A percentile compares a stretch with the other conserved stretches of the same genome.
Evolutionary conservation across 306 rosid species (phyloP).

Genomic region (Rosa rugosa): DNA sequence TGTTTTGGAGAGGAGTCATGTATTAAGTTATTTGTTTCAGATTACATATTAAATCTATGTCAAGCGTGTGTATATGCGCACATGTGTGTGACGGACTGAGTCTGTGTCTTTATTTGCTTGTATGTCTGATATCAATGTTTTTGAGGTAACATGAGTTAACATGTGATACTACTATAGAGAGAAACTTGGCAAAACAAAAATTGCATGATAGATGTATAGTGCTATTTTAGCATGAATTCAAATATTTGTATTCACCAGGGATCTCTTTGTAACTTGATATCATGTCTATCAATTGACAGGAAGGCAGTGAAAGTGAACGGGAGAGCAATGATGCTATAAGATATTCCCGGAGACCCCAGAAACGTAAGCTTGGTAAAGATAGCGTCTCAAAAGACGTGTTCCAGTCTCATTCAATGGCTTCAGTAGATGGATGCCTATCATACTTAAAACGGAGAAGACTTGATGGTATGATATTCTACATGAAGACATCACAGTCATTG

Average conservation of each 20-base stretch:
- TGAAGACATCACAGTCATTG: background rate
- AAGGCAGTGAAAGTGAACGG: slow-evolving; percentile 63
- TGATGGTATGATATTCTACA: slow-evolving; percentile 52
- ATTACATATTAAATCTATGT: background rate
- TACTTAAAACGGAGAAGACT: slow-evolving; percentile 51
- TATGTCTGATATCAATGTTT: background rate
- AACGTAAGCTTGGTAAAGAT: slow-evolving; percentile 53
- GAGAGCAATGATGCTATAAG: slow-evolving; percentile 63
- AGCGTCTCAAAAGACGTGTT: slow-evolving; percentile 44
- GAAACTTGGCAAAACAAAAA: background rate
- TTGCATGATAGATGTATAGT: background rate
- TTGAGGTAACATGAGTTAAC: background rate
- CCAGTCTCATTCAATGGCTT: slow-evolving; percentile 47
- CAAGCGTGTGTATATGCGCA: background rate
- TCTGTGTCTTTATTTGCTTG: background rate
- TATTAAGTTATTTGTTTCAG: background rate
- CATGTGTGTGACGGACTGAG: background rate
- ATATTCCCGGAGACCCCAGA: slow-evolving; percentile 40
- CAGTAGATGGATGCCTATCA: slow-evolving; percentile 60
- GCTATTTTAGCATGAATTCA: background rate
- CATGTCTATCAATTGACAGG: slow-evolving; percentile 45
- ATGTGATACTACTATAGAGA: background rate
- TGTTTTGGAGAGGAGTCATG: background rate
- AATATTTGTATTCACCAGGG: background rate
- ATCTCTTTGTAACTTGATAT: slow-evolving; percentile 23